Evolutionary conservation across 202 grass and related monocot species (phyloP), one percentile per base, ranked within the genome.

Genomic region (Carex sylvatica): DNA sequence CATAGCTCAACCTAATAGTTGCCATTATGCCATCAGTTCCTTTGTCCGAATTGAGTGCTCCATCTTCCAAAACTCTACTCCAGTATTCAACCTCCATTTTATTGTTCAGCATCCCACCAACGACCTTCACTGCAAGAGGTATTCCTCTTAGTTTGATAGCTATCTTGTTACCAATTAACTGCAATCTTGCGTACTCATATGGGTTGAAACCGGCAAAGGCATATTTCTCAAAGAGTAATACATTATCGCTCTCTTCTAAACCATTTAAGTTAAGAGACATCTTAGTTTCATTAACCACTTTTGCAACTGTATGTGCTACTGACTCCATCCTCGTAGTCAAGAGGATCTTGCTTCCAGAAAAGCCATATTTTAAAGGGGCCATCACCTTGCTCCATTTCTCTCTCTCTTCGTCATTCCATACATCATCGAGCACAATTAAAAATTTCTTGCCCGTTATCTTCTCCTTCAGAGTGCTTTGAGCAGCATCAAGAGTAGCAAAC

Each of bases 381-480:
- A 61, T 26, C 5, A 84, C 2, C 2, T 33, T 36, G 44, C 47
- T 2, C 82, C 82, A 88, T 30, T 54, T 20, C 11, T 22, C 30
- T 4, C 9, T 16, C 2, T 76, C 65, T 1, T 30, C 8, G 2
- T 85, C 82, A 22, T 82, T 67, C 82, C 82, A 88, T 18, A 88
- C 87, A 67, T 85, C 83, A 78, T 88, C 82, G 3, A 88, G 77
- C 1, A 88, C 87, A 9, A 88, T 56, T 16, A 88, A 47, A 85
- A 70, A 85, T 68, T 64, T 77, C n/a, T 77, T 9, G 5, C 30
- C 30, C 15, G 0, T 49, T 72, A 88, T 18, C 0, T 47, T 30
- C 9, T 52, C 18, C 20, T 59, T 54, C 4, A 88, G 46, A 58
- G 16, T 76, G 1, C 26, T 61, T 22, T 77, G 65, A 84, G 49